phyloP scores from a whole-genome alignment of 177 flowering plant genomes.

The Vitis hybrid region DNA sequence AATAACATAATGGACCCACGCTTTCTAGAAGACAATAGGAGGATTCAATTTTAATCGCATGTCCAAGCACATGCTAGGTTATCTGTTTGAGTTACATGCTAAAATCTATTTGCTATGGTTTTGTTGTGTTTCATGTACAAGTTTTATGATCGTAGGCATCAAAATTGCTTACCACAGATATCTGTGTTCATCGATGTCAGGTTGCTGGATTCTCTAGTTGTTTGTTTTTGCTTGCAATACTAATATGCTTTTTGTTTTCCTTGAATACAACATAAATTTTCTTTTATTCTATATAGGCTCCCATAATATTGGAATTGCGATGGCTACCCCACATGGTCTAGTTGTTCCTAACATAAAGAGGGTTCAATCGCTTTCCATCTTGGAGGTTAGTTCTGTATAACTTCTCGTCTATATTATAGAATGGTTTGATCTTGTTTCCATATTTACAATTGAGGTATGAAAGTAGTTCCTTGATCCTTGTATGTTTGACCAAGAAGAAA shows the following conservation, averaged over 20 bases:
- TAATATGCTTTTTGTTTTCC: too few species aligned
- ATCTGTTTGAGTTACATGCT: background rate
- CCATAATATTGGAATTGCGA: slow-evolving; percentile 92
- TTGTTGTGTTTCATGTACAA: background rate
- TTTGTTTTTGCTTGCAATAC: background rate
- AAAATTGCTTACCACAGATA: background rate
- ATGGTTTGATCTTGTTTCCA: background rate
- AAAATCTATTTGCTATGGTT: background rate
- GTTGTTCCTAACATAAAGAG: slow-evolving; percentile 96
- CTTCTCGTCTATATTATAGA: background rate
- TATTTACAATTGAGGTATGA: background rate
- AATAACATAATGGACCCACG: too few species aligned
- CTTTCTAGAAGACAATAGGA: too few species aligned
- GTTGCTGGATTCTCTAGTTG: background rate
- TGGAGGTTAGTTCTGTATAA: slow-evolving; percentile 59
- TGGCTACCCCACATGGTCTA: slow-evolving; percentile 89
- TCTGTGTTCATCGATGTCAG: background rate
- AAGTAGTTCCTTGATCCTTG: background rate
- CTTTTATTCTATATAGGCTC: slow-evolving; percentile 41
- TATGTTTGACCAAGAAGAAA: background rate
- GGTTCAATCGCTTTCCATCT: slow-evolving; percentile 79
- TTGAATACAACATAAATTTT: too few species aligned
- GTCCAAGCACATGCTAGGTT: background rate
- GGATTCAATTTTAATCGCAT: background rate
- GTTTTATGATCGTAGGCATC: background rate